Percentiles rank a stretch among this genome's conserved stretches.
These are phyloP conservation scores for Salmacisia buchloeana DNA, from an alignment of 1,284 basidiomycete genomes.

Conservation along the genomic window DNA sequence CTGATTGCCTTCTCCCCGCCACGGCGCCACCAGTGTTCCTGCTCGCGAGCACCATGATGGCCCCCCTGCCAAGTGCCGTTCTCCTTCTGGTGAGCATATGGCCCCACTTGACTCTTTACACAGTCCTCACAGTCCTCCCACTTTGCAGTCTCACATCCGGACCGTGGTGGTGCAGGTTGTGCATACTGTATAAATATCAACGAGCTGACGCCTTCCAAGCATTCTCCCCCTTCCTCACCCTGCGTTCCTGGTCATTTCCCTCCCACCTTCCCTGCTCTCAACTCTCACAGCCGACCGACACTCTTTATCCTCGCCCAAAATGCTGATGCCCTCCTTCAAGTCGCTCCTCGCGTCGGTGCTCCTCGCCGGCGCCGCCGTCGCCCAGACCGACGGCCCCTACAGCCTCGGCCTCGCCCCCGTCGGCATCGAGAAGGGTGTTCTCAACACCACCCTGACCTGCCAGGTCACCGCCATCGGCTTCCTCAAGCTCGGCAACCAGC, in stretches of 20 bases:
- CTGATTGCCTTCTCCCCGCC: too few relatives aligned
- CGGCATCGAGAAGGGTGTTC: conserved; percentile 7
- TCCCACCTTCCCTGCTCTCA: not conserved
- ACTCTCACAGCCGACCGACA: not conserved
- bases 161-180: too few relatives aligned
- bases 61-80: too few relatives aligned
- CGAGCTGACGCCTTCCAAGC: too few relatives aligned
- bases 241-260: not conserved
- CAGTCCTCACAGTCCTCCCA: too few relatives aligned
- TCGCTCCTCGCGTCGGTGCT: conserved; percentile 1
- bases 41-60: too few relatives aligned
- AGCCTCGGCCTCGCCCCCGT: conserved; percentile 6
- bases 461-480: not conserved
- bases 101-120: too few relatives aligned
- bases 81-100: too few relatives aligned
- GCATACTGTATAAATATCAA: too few relatives aligned
- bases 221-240: not conserved
- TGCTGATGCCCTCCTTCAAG: conserved; percentile 5
- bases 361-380: conserved; percentile 1
- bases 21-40: too few relatives aligned
- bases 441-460: conserved; percentile 7
- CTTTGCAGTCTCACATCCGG: too few relatives aligned
- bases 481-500: not conserved
- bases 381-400: conserved; percentile 1
- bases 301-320: not conserved